Conservation (phyloP, 2,329 filamentous ascomycete genomes). For the Hymenoscyphus linearis region DNA sequence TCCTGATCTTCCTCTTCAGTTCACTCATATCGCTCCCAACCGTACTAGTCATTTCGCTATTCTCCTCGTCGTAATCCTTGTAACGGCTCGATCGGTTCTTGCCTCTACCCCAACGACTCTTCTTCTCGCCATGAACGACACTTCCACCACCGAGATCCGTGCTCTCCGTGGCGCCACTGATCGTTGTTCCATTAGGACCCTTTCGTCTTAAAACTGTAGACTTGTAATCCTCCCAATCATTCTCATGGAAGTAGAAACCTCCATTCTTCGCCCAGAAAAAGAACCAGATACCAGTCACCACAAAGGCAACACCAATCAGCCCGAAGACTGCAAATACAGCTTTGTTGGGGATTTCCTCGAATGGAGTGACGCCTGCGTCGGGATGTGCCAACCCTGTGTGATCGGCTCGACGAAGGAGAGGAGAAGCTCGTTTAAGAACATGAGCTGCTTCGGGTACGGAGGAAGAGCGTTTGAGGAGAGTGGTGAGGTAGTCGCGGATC, state of each 20-base stretch:
- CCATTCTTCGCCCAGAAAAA: conserved; percentile 98
- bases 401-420: conserved; percentile 11
- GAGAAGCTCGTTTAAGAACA: conserved; percentile 7
- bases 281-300: conserved; percentile 82
- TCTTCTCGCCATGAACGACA: conserved; percentile 64
- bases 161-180: conserved; percentile 75
- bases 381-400: conserved; percentile 33
- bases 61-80: conserved; percentile 32
- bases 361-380: conserved; percentile 45
- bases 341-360: conserved; percentile 49
- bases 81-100: conserved; percentile 20
- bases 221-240: conserved; percentile 99
- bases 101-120: conserved; percentile 15
- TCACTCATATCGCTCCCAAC: conserved; percentile 24
- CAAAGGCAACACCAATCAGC: conserved; percentile 71
- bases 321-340: conserved; percentile 84
- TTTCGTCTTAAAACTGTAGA: conserved; percentile 84
- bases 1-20: conserved; percentile 30
- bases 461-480: conserved; percentile 20
- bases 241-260: conserved; percentile 78
- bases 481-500: conserved; percentile 18
- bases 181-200: conserved; percentile 80
- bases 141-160: conserved; percentile 86
- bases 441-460: conserved; percentile 18
- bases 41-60: conserved; percentile 16